phyloP scores from a whole-genome alignment of 805 yeast species.

The Schizosaccharomyces pombe region ASM294v3 CU329670.1:4766501-4767000 shows the following conservation, averaged over 20 bases:
- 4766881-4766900: too few species aligned
- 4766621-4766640: conserved; percentile 86
- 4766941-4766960: not conserved
- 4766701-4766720: conserved; percentile 83
- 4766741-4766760: conserved; percentile 56
- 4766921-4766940: too few species aligned
- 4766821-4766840: too few species aligned
- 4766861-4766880: too few species aligned
- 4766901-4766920: too few species aligned
- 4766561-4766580: conserved; percentile 96
- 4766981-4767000: not conserved
- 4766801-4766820: not conserved
- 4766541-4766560: conserved; percentile 74
- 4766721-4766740: conserved; percentile 87
- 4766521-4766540: conserved; percentile 88
- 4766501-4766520: conserved; percentile 59
- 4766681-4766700: conserved; percentile 80
- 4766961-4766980: not conserved
- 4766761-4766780: conserved; percentile 19
- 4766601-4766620: conserved; percentile 82
- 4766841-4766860: too few species aligned
- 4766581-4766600: conserved; percentile 75
- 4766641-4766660: conserved; percentile 84
- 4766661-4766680: conserved; percentile 78
- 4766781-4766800: conserved; percentile 9